Percentiles rank a stretch among this genome's conserved stretches.
phyloP scores from a whole-genome alignment of 176 grass and related monocot species.

The Aegilops tauschii region DNA sequence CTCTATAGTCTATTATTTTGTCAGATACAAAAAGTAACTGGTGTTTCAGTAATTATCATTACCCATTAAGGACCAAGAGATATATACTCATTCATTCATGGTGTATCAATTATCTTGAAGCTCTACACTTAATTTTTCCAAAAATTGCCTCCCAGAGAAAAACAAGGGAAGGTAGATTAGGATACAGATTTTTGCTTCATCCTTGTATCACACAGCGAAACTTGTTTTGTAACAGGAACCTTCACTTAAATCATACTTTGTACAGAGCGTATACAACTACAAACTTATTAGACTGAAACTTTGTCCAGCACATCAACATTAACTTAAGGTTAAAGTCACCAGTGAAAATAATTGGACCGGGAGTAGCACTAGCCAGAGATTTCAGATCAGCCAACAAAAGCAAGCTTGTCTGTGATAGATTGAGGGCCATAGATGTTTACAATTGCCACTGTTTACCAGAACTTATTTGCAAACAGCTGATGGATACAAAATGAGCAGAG shows the following conservation, averaged over 20 bases:
- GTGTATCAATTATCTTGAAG: slow-evolving; percentile 10
- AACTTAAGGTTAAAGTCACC: neutral
- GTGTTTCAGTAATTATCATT: neutral
- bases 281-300: neutral
- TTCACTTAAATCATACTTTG: neutral
- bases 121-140: neutral
- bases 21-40: neutral
- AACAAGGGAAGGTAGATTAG: neutral
- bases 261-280: neutral
- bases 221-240: slow-evolving; percentile 3
- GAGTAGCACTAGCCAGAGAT: no score
- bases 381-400: no score
- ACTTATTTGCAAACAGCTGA: no score
- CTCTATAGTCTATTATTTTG: neutral
- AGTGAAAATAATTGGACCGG: no score
- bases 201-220: slow-evolving; percentile 6
- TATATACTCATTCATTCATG: neutral
- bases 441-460: no score
- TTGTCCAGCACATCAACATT: slow-evolving; percentile 10
- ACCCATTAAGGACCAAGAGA: neutral
- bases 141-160: neutral
- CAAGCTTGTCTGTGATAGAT: no score
- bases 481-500: no score
- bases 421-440: no score
- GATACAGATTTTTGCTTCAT: neutral